These are phyloP conservation scores for Fusarium sulawesiense DNA, from an alignment of 2,329 filamentous ascomycete genomes.

Conservation along the genomic window DNA sequence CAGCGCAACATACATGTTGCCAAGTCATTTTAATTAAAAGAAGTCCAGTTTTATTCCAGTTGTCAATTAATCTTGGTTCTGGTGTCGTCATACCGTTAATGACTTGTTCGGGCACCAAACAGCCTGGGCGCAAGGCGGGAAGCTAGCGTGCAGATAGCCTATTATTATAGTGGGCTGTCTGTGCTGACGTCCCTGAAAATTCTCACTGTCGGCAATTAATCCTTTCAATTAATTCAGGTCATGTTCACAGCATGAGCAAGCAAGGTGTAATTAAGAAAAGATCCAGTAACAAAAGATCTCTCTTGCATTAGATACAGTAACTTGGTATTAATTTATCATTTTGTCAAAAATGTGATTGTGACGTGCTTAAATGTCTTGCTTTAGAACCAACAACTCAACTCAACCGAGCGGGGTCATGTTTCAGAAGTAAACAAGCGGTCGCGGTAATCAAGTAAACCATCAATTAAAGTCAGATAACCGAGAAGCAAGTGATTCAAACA, in stretches of 20 bases:
- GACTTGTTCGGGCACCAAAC: background rate
- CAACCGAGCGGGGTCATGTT: slow-evolving; percentile 3
- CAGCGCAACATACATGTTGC: background rate
- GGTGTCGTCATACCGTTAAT: background rate
- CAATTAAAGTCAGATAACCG: background rate
- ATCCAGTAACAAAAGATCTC: no score
- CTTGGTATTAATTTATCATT: no score
- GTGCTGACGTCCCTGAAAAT: background rate
- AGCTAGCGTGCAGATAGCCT: background rate
- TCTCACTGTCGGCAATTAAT: background rate
- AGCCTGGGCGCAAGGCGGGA: background rate
- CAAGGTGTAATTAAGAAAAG: no score
- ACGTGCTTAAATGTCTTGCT: background rate
- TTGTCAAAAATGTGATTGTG: background rate
- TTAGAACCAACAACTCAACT: background rate
- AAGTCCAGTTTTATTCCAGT: background rate
- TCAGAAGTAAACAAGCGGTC: background rate
- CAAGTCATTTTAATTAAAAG: background rate
- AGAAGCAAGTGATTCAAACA: background rate
- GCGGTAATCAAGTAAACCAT: background rate
- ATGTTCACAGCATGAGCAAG: background rate
- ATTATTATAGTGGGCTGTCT: background rate
- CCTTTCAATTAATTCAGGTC: background rate
- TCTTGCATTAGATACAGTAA: no score
- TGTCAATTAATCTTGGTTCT: background rate